Evolutionary conservation across 768 basidiomycete genomes (phyloP).

Genomic region (Lactarius sanguifluus): DNA sequence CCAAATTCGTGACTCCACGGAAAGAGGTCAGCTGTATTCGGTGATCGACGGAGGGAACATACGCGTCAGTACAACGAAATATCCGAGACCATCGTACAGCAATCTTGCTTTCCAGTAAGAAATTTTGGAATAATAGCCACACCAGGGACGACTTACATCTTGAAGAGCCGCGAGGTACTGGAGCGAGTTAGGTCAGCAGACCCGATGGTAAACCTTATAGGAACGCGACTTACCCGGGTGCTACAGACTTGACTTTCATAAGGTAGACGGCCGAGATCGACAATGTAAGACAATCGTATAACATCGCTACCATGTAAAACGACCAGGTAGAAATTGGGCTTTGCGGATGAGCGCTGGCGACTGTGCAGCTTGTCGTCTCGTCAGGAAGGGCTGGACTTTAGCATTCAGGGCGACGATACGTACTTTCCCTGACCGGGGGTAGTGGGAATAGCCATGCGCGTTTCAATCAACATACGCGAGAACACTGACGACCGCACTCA

Average conservation of each 20-base stretch:
- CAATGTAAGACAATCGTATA: constrained; percentile 55
- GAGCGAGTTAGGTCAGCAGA: neutral
- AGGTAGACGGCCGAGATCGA: constrained; percentile 52
- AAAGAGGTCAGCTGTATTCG: neutral
- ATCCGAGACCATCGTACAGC: constrained; percentile 66
- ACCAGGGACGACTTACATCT: constrained; percentile 31
- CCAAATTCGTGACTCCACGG: constrained; percentile 32
- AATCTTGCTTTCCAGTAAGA: constrained; percentile 43
- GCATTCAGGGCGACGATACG: constrained; percentile 20
- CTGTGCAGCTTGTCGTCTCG: constrained; percentile 47
- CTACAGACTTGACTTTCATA: constrained; percentile 44
- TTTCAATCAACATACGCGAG: neutral
- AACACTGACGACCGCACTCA: constrained; percentile 2
- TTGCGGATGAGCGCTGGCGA: constrained; percentile 33
- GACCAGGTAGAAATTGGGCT: constrained; percentile 47
- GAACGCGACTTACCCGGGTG: constrained; percentile 34
- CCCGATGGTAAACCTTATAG: neutral
- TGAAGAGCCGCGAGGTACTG: constrained; percentile 33
- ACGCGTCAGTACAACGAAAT: constrained; percentile 56
- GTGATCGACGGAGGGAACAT: neutral
- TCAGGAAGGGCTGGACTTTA: neutral
- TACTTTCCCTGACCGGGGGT: constrained; percentile 39
- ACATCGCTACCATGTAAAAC: constrained; percentile 57
- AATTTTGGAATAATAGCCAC: neutral
- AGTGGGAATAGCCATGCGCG: neutral